phyloP scores from a whole-genome alignment of 352 stramenopile genomes.

The Phytophthora cactorum region DNA sequence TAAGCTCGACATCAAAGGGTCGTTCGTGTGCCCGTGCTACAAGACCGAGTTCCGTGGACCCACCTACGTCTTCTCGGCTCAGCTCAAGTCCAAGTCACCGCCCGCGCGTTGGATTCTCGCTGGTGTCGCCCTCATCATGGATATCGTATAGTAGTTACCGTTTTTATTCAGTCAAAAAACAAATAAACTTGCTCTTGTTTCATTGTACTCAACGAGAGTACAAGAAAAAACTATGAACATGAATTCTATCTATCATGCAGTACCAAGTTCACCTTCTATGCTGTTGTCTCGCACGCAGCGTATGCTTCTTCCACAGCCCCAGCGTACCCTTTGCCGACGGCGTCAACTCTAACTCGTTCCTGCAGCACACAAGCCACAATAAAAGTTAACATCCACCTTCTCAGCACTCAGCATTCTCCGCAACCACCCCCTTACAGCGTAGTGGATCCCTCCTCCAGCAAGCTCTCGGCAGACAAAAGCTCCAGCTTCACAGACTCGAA shows the following conservation, averaged over 20 bases:
- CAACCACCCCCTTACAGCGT: conserved; percentile 36
- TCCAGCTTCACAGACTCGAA: conserved; percentile 69
- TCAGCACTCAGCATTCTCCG: not conserved
- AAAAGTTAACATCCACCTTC: not conserved
- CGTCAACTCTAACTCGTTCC: conserved; percentile 46
- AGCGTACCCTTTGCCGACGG: conserved; percentile 56
- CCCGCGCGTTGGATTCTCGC: conserved; percentile 95
- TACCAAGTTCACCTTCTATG: no score
- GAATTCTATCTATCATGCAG: no score
- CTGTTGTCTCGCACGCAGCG: conserved; percentile 7
- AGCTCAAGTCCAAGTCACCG: conserved; percentile 97
- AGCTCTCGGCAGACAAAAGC: conserved; percentile 41
- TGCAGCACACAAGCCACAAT: conserved; percentile 18
- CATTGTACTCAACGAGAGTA: no score
- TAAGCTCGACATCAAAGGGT: conserved; percentile 94
- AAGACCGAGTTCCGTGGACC: conserved; percentile 96
- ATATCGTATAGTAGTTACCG: conserved; percentile 67
- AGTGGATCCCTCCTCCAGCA: conserved; percentile 34
- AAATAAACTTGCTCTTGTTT: no score
- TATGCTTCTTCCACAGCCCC: conserved; percentile 50
- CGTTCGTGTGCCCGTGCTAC: conserved; percentile 97
- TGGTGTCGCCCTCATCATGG: conserved; percentile 96
- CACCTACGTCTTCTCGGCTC: conserved; percentile 97
- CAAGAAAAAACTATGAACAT: no score
- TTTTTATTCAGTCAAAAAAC: not conserved